Base-by-base conservation (phyloP, 495 filamentous ascomycete species). In the Penicillium steckii region DNA sequence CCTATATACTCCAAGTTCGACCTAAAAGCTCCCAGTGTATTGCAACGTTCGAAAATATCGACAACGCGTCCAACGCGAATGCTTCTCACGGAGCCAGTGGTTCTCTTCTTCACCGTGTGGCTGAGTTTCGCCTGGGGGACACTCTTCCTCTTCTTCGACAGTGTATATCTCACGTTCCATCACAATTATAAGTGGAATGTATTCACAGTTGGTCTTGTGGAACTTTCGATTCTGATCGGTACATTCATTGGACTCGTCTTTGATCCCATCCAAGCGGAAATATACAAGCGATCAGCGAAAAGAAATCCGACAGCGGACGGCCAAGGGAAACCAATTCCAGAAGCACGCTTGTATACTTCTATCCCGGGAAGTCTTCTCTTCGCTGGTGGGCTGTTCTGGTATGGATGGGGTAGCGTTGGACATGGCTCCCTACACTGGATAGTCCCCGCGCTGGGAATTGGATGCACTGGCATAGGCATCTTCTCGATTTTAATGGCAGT, bases 81-180 rank as follows among this genome's bases (percentile, higher is more conserved):
- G 66, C 71, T 84, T 8, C 52, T 66, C 15, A 82, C 78, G 18
- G 80, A 83, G 53, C 70, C 74, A 0, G 80, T 84, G 12, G 74
- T 84, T 18, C 67, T 69, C 29, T 75, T 73, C 55, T 78, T 76
- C 64, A 80, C 77, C 0, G 58, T 82, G 6, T 79, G 75, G 73
- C 70, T 75, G 30, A 77, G 76, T 24, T 79, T 84, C 47, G 70
- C 69, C 42, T 77, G 73, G 67, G 79, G 79, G 12, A 78, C 75
- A 21, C 65, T 83, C 12, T 84, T 71, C 59, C 64, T 82, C 3
- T 74, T 70, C 59, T 74, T 73, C 48, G 62, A 58, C 50, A 69
- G 65, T 27, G 68, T 76, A 6, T 62, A 27, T 74, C 10, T 70
- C 74, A 45, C 70, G 73, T 76, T 60, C 53, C 53, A 49, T 21